Evolutionary conservation across 2,329 filamentous ascomycete species (phyloP), one percentile per base, ranked within the genome.

Genomic region (Phialocephala subalpina): DNA sequence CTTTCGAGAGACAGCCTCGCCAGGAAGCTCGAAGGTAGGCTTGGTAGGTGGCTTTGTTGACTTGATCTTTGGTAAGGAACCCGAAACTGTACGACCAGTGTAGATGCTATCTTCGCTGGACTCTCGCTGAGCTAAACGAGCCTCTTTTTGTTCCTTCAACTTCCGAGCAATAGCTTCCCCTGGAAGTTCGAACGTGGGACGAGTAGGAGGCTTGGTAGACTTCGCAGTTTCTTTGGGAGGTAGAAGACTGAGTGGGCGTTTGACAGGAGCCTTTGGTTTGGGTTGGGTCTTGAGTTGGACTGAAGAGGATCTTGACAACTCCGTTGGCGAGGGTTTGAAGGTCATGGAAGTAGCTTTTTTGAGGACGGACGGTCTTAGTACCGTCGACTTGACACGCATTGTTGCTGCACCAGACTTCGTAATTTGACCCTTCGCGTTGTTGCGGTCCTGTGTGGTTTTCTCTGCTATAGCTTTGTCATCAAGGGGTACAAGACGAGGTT

Each of bases 1-100:
- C 58, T 69, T 75, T 35, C 74, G 72, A 56, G 77, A 77, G 58
- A 90, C 84, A 3, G 84, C 85, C 72, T 90, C 88, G 9, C 88
- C 87, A 0, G 88, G 87, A 52, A 91, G 80, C 77, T 90, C 87
- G 76, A 90, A 90, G 6, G 78, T 82, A 12, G 88, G 82, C 27
- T 82, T 82, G 0, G 85, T 85, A 20, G 83, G 81, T n/a, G 80
- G 77, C 70, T 83, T 89, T 56, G 77, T 80, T 22, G 83, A 85
- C 72, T 82, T 86, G 58, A 81, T 77, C 65, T 83, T 77, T 11
- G 68, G 82, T 63, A 33, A 33, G 4, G 29, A 33, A 33, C 80
- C 78, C 60, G 81, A 77, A 42, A 80, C 74, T 45, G 74, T 73
- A 57, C 76, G 74, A 65, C 78, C 71, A 33, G 78, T 77, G 47